Evolutionary conservation across 2,329 filamentous ascomycete genomes (phyloP), one percentile per base, ranked within the genome.

Genomic region (Thelonectria olida): DNA sequence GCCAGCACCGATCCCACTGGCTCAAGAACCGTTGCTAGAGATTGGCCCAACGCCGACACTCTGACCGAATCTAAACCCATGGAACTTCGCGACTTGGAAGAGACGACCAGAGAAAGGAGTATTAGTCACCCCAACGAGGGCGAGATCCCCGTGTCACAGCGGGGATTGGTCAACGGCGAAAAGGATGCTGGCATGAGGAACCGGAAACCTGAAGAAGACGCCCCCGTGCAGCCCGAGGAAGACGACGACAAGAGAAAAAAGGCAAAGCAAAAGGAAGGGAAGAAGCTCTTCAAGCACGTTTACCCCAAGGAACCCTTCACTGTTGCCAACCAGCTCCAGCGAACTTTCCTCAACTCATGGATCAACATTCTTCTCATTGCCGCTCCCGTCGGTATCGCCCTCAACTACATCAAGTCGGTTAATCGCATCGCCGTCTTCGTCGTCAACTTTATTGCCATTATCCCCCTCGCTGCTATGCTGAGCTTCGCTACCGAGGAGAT

Each of bases 361-460:
- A 90, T 97, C 79, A 97, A 97, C 73, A 73, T 97, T 22, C 80
- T 97, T 23, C 81, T 97, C 20, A 53, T 97, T 15, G 88, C 90
- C 20, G 93, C 92, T 0, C 94, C 94, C 0, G 86, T 88, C 31
- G 94, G 94, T 60, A 92, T 97, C 70, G 91, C 86, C 2, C 76
- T 95, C 53, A 87, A 92, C 70, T 93, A 90, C 72, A 79, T 88
- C 17, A 66, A 72, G 5, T 69, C 75, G 10, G 79, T 91, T 52
- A 82, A 85, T 71, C 81, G 84, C 3, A 82, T 90, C 59, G 85
- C 84, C 28, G 82, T 96, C 47, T 97, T 97, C 72, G 87, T 94
- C 57, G 86, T 97, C 78, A 97, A 97, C 80, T 97, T 97, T 72
- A 86, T 97, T 65, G 95, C 94, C 63, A 97, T 97, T 68, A 90